Evolutionary conservation across 306 rosid species (phyloP).

Genomic region (Quercus parvula): DNA sequence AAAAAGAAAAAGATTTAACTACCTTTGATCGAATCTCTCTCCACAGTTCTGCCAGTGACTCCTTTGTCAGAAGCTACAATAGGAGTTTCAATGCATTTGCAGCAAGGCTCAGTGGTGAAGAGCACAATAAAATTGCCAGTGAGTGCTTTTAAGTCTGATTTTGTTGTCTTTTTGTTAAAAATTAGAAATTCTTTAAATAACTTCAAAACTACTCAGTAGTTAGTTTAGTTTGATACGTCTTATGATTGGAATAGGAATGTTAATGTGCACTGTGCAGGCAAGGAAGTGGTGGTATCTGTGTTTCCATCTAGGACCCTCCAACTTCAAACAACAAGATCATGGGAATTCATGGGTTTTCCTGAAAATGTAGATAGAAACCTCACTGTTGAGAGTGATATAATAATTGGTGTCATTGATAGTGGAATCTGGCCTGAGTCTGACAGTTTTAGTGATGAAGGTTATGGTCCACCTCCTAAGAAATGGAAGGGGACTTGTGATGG

Average conservation of each 20-base stretch:
- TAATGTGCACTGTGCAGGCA: not conserved
- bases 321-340: constrained; percentile 19
- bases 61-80: constrained; percentile 7
- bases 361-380: not conserved
- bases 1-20: too few relatives aligned
- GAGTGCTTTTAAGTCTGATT: not conserved
- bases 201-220: too few relatives aligned
- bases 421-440: constrained; percentile 32
- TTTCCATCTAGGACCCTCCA: constrained; percentile 16
- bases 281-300: constrained; percentile 17
- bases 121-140: constrained; percentile 1
- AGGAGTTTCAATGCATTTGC: constrained; percentile 30
- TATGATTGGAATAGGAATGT: not conserved
- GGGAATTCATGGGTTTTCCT: constrained; percentile 28
- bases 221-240: too few relatives aligned
- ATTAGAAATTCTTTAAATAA: too few relatives aligned
- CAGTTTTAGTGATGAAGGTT: constrained; percentile 19
- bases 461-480: constrained; percentile 19
- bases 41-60: not conserved
- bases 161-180: too few relatives aligned
- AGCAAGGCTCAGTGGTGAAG: constrained; percentile 2
- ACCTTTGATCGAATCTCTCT: not conserved
- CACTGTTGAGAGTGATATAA: not conserved
- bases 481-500: constrained; percentile 24
- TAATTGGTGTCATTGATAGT: constrained; percentile 22